Base-by-base conservation (phyloP, 164 flowering plant genomes). In the Magnolia kwangsiensis region DNA sequence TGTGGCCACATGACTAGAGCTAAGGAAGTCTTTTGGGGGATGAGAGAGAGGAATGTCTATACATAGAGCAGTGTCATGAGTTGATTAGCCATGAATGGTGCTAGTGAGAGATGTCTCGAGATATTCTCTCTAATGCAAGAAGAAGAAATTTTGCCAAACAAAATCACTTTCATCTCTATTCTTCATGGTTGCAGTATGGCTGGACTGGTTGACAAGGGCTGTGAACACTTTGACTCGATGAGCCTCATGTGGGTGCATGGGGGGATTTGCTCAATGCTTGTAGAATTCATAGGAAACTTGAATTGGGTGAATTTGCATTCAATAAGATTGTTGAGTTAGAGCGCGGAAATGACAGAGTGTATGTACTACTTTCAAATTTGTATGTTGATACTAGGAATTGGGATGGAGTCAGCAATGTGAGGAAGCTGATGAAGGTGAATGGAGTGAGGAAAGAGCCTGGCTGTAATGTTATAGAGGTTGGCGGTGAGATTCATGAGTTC, bases 51-150 rank as follows among this genome's bases (percentile, higher is more conserved):
- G 80, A 87, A 90, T 82, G 93, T 86, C 0, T 88, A 85, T 49
- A 82, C 87, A 0, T 90, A 91, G 93, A 88, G 83, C 77, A 80
- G 83, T 73, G 81, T 78, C 69, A 77, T 90, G 76, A 73, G 74
- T 21, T 90, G 91, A 66, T 73, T 90, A 31, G 91, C 91, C 68
- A 86, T 88, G 88, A 84, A 88, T 80, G 91, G 89, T n/a, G 79
- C 73, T 50, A 88, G 88, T 6, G 58, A 77, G 68, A 74, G 83
- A 71, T 88, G 89, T 55, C 81, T 88, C 45, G 86, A 86, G 75
- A 81, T 85, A 13, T 88, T 88, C 73, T 66, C 81, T 19, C 80
- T 77, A n/a, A 88, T 90, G 93, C 82, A 80, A 76, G 61, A 81
- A 73, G 80, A 77, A 1, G 84, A 86, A 10, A 76, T 88, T 76